These are phyloP conservation scores for Candolleomyces aberdarensis DNA, from an alignment of 768 basidiomycete genomes.

Conservation along the genomic window DNA sequence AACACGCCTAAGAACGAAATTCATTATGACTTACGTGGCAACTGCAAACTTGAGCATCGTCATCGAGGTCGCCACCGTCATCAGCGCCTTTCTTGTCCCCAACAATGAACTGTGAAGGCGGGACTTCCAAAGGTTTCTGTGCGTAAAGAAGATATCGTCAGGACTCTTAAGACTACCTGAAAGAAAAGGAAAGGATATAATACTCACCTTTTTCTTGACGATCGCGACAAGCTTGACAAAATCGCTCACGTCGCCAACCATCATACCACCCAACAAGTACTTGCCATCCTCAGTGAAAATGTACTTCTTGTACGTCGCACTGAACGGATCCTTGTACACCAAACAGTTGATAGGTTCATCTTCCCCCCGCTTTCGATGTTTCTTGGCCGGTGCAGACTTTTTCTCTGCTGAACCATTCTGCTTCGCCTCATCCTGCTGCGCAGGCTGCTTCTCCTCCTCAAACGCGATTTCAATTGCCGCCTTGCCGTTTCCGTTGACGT, in stretches of 20 bases:
- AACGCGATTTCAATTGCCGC: slow-evolving; percentile 19
- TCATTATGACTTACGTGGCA: slow-evolving; percentile 46
- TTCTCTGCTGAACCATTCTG: neutral
- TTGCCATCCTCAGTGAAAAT: slow-evolving; percentile 71
- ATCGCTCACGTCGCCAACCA: slow-evolving; percentile 72
- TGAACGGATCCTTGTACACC: slow-evolving; percentile 70
- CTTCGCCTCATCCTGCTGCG: neutral
- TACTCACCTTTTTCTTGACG: slow-evolving; percentile 60
- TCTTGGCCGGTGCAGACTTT: neutral
- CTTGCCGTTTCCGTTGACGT: slow-evolving; percentile 5
- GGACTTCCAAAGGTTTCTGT: slow-evolving; percentile 62
- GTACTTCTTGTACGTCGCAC: slow-evolving; percentile 73
- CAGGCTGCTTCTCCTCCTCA: slow-evolving; percentile 3
- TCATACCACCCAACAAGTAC: slow-evolving; percentile 72
- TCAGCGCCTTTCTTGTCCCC: slow-evolving; percentile 51
- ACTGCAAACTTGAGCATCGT: slow-evolving; percentile 69
- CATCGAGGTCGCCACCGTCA: slow-evolving; percentile 65
- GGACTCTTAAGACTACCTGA: neutral
- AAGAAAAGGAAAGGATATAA: neutral
- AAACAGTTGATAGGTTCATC: slow-evolving; percentile 51
- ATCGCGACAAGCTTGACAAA: slow-evolving; percentile 68
- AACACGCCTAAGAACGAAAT: neutral
- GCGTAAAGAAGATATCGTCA: neutral
- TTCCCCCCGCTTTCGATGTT: slow-evolving; percentile 11
- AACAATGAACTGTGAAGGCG: slow-evolving; percentile 65